A percentile compares a stretch with the other conserved stretches of the same genome.
Evolutionary conservation across 768 basidiomycete species (phyloP).

Genomic region (Tricholomella constricta): DNA sequence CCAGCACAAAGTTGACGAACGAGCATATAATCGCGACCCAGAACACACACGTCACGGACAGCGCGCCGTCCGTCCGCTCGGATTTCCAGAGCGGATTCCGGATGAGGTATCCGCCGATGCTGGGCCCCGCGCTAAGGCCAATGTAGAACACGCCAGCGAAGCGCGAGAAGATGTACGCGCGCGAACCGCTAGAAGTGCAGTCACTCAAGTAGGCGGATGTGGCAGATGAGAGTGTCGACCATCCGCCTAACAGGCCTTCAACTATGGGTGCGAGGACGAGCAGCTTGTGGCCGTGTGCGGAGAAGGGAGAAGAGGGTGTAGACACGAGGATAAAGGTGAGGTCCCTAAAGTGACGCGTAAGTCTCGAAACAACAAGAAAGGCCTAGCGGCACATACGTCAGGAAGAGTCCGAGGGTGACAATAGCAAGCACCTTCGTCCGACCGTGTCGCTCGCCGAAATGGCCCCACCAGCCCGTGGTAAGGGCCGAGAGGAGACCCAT

Average conservation of each 20-base stretch:
- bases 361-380: neutral
- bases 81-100: constrained; percentile 33
- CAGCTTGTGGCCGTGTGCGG: constrained; percentile 71
- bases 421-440: constrained; percentile 77
- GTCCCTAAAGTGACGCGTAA: constrained; percentile 52
- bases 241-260: constrained; percentile 85
- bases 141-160: constrained; percentile 78
- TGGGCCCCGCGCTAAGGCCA: constrained; percentile 78
- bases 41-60: constrained; percentile 48
- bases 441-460: constrained; percentile 77
- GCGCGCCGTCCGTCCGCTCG: constrained; percentile 12
- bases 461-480: constrained; percentile 91
- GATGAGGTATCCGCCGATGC: constrained; percentile 63
- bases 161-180: constrained; percentile 70
- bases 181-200: constrained; percentile 82
- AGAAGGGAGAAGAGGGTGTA: constrained; percentile 60
- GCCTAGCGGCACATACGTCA: constrained; percentile 32
- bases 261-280: constrained; percentile 78
- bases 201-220: constrained; percentile 85
- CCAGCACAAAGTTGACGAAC: constrained; percentile 58
- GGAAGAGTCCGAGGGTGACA: constrained; percentile 59
- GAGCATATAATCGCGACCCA: constrained; percentile 47
- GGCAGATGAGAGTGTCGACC: constrained; percentile 74
- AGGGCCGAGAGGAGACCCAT: constrained; percentile 82
- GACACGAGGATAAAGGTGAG: constrained; percentile 83